Evolutionary conservation across 306 rosid genomes (phyloP).

Genomic region (Lathyrus sativus): DNA sequence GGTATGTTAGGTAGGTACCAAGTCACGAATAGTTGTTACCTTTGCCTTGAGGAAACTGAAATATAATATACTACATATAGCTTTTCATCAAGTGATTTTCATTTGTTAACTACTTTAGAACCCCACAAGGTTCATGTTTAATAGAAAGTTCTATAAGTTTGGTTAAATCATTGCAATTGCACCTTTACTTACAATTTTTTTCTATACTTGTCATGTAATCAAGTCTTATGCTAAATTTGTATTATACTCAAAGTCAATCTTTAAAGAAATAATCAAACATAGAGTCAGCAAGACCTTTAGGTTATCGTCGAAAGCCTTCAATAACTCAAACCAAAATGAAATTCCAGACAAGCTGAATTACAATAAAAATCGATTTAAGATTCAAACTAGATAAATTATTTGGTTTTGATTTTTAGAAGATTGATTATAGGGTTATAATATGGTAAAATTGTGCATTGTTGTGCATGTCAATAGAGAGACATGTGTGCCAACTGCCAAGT

Average conservation of each 20-base stretch:
- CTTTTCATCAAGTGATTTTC: conserved; percentile 15
- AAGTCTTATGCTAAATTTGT: not conserved
- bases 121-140: conserved; percentile 28
- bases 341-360: not conserved
- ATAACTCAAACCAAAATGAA: not conserved
- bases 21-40: conserved; percentile 29
- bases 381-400: not conserved
- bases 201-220: conserved; percentile 22
- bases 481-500: conserved; percentile 40
- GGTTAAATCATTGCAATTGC: conserved; percentile 33
- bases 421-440: too few species aligned
- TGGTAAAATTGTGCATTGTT: not conserved
- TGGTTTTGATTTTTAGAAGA: not conserved
- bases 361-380: not conserved
- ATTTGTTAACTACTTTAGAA: conserved; percentile 36
- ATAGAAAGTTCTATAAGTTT: conserved; percentile 33
- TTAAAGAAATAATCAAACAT: not conserved
- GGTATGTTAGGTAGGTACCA: conserved; percentile 9
- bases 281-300: not conserved
- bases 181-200: conserved; percentile 18
- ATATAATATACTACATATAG: not conserved
- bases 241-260: not conserved
- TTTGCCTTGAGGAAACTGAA: conserved; percentile 21
- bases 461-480: not conserved
- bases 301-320: not conserved